Evolutionary conservation across 202 grass and related monocot species (phyloP).

Genomic region (Schoenoplectus triqueter): DNA sequence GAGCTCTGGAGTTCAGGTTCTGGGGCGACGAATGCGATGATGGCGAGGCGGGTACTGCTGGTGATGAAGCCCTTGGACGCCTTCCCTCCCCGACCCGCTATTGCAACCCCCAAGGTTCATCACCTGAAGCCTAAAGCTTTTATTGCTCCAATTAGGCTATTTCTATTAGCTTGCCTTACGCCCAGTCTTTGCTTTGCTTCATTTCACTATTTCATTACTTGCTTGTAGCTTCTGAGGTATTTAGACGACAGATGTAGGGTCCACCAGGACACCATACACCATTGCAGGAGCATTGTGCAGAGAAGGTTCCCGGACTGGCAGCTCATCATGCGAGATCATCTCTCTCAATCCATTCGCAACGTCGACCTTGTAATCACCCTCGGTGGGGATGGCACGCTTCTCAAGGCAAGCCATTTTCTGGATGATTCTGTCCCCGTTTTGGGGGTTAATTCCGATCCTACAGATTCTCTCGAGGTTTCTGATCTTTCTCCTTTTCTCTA

Average conservation of each 20-base stretch:
- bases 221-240: conserved; percentile 61
- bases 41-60: conserved; percentile 69
- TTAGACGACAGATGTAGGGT: conserved; percentile 76
- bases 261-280: conserved; percentile 76
- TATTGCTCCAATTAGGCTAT: too few species aligned
- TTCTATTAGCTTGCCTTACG: too few species aligned
- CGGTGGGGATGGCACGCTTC: conserved; percentile 84
- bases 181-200: too few species aligned
- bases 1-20: too few species aligned
- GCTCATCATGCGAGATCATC: conserved; percentile 59
- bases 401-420: conserved; percentile 79
- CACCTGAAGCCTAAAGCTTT: not conserved
- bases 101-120: not conserved
- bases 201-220: too few species aligned
- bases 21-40: not conserved
- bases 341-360: conserved; percentile 57
- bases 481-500: too few species aligned
- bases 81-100: conserved; percentile 52
- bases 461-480: conserved; percentile 49
- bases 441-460: conserved; percentile 95
- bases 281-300: conserved; percentile 58
- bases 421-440: conserved; percentile 69
- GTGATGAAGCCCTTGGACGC: conserved; percentile 85
- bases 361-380: conserved; percentile 85
- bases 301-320: conserved; percentile 54